Conservation (phyloP, 306 rosid species). For the Cicer judaicum region DNA sequence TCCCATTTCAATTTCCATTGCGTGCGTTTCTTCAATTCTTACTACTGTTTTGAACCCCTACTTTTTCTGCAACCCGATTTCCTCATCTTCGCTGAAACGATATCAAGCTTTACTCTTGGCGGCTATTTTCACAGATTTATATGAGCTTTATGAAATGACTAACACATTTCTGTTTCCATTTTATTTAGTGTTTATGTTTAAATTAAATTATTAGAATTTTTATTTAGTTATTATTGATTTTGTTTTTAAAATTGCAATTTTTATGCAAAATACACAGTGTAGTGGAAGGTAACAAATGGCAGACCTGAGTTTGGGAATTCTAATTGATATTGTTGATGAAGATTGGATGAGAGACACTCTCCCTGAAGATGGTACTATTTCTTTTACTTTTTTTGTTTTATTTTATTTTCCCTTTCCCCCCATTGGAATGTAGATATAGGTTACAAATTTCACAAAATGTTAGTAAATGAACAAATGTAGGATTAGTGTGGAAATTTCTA, state of each 20-base stretch:
- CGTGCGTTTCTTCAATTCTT: background rate
- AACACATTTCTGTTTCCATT: background rate
- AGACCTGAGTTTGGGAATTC: conserved; percentile 67
- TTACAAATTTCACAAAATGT: too few species aligned
- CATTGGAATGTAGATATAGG: too few species aligned
- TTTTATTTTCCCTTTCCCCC: background rate
- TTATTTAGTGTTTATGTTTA: background rate
- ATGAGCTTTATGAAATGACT: too few species aligned
- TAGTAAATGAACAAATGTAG: too few species aligned
- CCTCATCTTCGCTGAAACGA: too few species aligned
- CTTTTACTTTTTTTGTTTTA: background rate
- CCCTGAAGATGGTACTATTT: conserved; percentile 69
- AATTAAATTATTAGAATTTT: background rate
- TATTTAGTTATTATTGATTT: background rate
- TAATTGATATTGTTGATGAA: conserved; percentile 81
- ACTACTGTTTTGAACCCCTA: background rate
- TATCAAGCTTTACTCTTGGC: too few species aligned
- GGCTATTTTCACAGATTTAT: too few species aligned
- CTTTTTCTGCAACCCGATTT: background rate
- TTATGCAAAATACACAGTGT: background rate
- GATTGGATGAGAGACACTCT: conserved; percentile 94
- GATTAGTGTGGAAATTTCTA: too few species aligned
- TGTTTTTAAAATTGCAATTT: background rate
- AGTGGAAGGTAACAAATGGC: conserved; percentile 54
- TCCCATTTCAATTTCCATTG: background rate